Evolutionary conservation across 768 basidiomycete genomes (phyloP), one percentile per base, ranked within the genome.

Genomic region (Suillus occidentalis): DNA sequence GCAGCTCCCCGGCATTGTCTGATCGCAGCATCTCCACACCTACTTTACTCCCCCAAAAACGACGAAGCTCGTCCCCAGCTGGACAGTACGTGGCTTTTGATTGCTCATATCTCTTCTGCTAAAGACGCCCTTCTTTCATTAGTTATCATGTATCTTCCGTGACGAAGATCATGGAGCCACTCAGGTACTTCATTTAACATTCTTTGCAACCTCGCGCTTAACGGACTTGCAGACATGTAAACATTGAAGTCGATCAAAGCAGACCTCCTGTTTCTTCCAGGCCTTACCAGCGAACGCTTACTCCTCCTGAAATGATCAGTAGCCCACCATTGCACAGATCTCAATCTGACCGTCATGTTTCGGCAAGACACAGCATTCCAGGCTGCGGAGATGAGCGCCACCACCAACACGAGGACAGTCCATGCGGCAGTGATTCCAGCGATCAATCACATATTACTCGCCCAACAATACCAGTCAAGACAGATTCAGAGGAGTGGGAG

Each of bases 31-130:
- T 71, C 47, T 69, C 69, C 64, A 65, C 72, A 68, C 67, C 76
- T 65, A 76, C 67, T 63, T 70, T 71, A 34, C 63, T 76, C 31
- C 76, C 75, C 53, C 75, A 67, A 63, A 76, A 78, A 66, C 72
- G 75, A 60, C 71, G 75, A 61, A 76, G 75, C 36, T 70, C 75
- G 43, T 76, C 75, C 34, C 76, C 75, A 20, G 75, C 70, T 53
- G 66, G 56, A 50, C 63, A 67, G 75, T 76, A 71, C 61, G 75
- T 69, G 53, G 55, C 28, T 42, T 31, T 28, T 28, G 42, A 59
- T 42, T 57, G 2, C 16, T 28, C 40, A 31, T 43, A 28, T 59
- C 18, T 42, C 58, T 3, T 8, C 25, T 28, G 40, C 12, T 42
- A 40, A 59, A 6, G 10, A 42, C 25, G 31, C 18, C 14, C 22